Evolutionary conservation across 495 filamentous ascomycete genomes (phyloP).

Genomic region (Xylaria nigripes): DNA sequence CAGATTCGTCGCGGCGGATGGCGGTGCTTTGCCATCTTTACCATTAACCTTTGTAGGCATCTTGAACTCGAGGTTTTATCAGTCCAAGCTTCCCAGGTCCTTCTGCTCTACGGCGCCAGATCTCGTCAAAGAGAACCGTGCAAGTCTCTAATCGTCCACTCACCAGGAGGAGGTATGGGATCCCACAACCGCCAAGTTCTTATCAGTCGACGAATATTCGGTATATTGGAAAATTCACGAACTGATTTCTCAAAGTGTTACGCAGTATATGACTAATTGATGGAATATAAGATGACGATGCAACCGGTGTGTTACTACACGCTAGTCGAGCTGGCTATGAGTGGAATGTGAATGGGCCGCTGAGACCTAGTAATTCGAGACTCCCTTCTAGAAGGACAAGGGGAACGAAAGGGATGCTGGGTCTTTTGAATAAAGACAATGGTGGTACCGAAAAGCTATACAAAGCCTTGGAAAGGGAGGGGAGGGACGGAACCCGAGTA

Average conservation of each 20-base stretch:
- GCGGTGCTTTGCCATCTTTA: slow-evolving; percentile 64
- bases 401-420: neutral
- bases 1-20: slow-evolving; percentile 83
- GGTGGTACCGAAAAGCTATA: neutral
- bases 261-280: neutral
- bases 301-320: neutral
- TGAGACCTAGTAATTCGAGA: neutral
- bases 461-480: neutral
- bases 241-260: no score
- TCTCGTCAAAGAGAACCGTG: no score
- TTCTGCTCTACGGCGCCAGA: no score
- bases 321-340: neutral
- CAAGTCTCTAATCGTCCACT: no score
- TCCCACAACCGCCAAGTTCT: no score
- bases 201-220: no score
- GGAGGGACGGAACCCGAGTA: neutral
- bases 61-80: neutral
- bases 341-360: no score
- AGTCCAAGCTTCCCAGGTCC: slow-evolving; percentile 13
- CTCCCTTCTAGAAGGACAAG: neutral
- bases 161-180: no score
- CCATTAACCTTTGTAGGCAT: slow-evolving; percentile 45
- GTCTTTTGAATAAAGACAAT: neutral
- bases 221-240: no score
- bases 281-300: no score